Percentiles rank a stretch among this genome's conserved stretches.
These are phyloP conservation scores for Uronychia setigera DNA, from an alignment of 73 alveolate genomes.

Conservation along the genomic window DNA sequence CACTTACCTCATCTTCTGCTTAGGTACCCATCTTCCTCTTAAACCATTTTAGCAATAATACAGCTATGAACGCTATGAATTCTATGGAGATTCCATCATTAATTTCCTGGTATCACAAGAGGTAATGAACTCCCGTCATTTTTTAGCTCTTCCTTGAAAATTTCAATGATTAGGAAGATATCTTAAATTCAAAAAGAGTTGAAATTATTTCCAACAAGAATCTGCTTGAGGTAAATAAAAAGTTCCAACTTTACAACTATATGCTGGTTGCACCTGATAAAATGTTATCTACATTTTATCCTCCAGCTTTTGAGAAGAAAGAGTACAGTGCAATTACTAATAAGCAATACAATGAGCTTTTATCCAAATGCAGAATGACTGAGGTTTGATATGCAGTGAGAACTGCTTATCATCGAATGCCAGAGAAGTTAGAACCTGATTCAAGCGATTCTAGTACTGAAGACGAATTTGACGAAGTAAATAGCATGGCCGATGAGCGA, in stretches of 20 bases:
- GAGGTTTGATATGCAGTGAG: too few relatives aligned
- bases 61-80: conserved; percentile 17
- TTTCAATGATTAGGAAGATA: not conserved
- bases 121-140: not conserved
- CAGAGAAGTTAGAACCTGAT: too few relatives aligned
- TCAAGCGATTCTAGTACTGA: too few relatives aligned
- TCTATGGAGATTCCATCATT: conserved; percentile 24
- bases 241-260: not conserved
- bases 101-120: not conserved
- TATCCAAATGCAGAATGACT: too few relatives aligned
- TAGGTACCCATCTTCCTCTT: not conserved
- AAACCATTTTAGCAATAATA: not conserved
- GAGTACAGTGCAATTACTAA: not conserved
- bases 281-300: not conserved
- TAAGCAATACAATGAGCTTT: not conserved
- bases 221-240: conserved; percentile 14
- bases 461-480: too few relatives aligned
- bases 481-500: too few relatives aligned
- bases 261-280: conserved; percentile 6
- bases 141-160: not conserved
- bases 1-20: not conserved
- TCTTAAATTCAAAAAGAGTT: not conserved
- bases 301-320: conserved; percentile 1
- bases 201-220: conserved; percentile 1
- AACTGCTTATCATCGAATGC: too few relatives aligned